Evolutionary conservation across 1,284 basidiomycete species (phyloP), one percentile per base, ranked within the genome.

Genomic region (Apiotrichum siamense): DNA sequence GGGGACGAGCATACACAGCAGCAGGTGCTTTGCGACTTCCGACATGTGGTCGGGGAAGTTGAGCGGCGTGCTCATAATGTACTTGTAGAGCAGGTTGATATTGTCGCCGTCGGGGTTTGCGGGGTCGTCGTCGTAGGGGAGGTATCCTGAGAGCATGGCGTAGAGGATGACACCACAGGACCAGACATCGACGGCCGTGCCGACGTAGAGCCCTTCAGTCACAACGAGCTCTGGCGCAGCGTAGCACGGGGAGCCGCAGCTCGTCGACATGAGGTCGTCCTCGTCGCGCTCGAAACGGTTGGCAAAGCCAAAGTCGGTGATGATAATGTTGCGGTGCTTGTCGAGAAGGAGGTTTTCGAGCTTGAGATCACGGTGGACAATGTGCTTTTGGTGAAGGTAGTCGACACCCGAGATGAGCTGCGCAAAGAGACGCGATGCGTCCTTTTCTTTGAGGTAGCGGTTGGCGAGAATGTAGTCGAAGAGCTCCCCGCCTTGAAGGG

Each of bases 111-210:
- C 96, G 3, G 96, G 96, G 73, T 98, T 99, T 27, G 86, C 86
- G 1, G 96, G 96, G 75, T 99, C 96, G 72, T 98, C 96, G 74
- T 98, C 96, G 73, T 97, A 99, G n/a, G 96, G 96, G 27, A 99
- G 84, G 70, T 98, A 98, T 9, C 96, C 96, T 2, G 94, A 92
- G 12, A 98, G 83, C 94, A 99, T 98, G 50, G 96, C 96, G 72
- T 97, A 99, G 7, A 99, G 81, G 63, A 99, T 99, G 59, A 99
- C 96, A 57, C 96, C 96, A 64, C 96, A 98, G 13, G 87, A 91
- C 96, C 96, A 99, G 63, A 99, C 94, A 66, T 98, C 96, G 54
- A 98, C 96, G 2, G 96, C 93, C n/a, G 88, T 91, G 21, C 96
- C 96, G 33, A 96, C 90, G 65, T 98, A 98, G 15, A 93, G 81